Evolutionary conservation across 2,329 filamentous ascomycete species (phyloP), one percentile per base, ranked within the genome.

Genomic region (Acrocalymma vagum): DNA sequence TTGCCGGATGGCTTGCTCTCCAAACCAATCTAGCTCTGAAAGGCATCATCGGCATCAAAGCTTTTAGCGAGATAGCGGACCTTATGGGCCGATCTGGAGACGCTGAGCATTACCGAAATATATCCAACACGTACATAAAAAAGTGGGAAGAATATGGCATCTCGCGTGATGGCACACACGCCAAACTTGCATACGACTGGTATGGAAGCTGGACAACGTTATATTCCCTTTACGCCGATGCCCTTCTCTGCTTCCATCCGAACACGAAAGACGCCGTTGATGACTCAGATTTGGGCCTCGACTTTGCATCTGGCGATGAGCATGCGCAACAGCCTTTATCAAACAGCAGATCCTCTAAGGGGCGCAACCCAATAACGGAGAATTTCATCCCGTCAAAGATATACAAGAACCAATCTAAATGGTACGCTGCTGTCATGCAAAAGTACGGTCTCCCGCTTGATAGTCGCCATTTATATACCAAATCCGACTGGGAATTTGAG

Each of bases 401-500:
- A 55, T 95, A 95, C 76, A 81, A 83, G 55, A 83, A 85, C 51
- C 88, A 95, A 64, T 91, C 86, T 30, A 78, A 85, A 43, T 95
- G 88, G 88, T 95, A 95, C 72, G 78, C 82, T 49, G 79, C 82
- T 10, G 88, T 93, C 8, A 81, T 89, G 52, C 89, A 95, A 66
- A 84, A 82, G 58, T 95, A 93, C 67, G 90, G 90, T 1, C 73
- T 95, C 3, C 90, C 90, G 0, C 80, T 95, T 6, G 90, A 95
- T 69, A 87, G 82, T 53, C 82, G 90, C 28, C 89, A 94, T 67
- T 69, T 93, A 3, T 94, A 94, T 69, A 87, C 89, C 22, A 95
- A 95, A 72, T 90, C 86, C 20, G 90, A 95, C 71, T 95, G 90
- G 90, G 86, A 94, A 58, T 91, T 95, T 66, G 92, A 94, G 67